Conservation (phyloP, 345 rosid species). For the Microcos paniculata region DNA sequence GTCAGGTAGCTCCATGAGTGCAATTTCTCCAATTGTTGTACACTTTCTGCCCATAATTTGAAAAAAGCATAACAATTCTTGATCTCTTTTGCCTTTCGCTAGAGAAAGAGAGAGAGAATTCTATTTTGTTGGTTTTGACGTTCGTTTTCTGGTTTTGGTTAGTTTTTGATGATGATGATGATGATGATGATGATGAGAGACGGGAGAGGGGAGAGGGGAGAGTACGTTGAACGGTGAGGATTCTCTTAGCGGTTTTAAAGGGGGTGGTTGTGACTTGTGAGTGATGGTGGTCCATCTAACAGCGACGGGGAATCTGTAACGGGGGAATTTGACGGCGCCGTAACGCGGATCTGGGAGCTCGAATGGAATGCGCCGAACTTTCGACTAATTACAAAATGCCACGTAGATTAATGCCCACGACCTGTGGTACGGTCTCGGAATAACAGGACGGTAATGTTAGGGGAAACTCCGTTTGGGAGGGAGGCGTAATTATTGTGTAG, state of each 20-base stretch:
- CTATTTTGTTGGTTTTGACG: not conserved
- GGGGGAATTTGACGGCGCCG: constrained; percentile 89
- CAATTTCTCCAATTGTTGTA: constrained; percentile 31
- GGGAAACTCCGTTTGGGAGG: constrained; percentile 10
- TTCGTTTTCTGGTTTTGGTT: constrained; percentile 4
- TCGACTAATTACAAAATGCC: constrained; percentile 19
- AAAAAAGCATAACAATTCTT: not conserved
- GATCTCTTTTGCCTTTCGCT: constrained; percentile 7
- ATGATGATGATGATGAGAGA: constrained; percentile 21
- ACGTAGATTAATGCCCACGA: constrained; percentile 25
- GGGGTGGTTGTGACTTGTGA: constrained; percentile 13
- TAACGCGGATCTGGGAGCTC: constrained; percentile 33
- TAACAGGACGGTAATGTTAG: constrained; percentile 21
- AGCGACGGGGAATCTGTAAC: constrained; percentile 62
- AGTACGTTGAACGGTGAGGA: constrained; percentile 41
- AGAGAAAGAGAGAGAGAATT: not conserved
- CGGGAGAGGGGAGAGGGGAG: constrained; percentile 3
- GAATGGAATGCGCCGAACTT: constrained; percentile 22
- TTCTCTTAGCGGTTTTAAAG: constrained; percentile 19
- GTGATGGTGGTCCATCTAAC: constrained; percentile 48
- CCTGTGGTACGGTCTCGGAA: not conserved
- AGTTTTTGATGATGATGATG: constrained; percentile 13
- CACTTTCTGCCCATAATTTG: constrained; percentile 44
- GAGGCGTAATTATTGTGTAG: constrained; percentile 11
- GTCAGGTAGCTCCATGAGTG: constrained; percentile 32